Conservation (phyloP, 2,329 filamentous ascomycete species). For the Fusarium phyllophilum region DNA sequence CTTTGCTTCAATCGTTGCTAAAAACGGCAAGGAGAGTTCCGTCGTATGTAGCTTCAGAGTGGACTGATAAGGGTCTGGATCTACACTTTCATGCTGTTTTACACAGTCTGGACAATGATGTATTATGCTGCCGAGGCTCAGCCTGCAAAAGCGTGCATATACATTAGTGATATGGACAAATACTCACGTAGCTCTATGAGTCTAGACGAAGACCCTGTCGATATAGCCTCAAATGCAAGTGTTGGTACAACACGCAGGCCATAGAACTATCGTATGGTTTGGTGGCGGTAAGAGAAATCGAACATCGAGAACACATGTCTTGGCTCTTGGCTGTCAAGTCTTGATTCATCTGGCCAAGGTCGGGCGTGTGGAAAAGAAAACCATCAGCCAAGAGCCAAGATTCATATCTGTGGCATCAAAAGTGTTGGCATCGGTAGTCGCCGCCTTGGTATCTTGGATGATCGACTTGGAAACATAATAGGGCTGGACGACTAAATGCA, state of each 20-base stretch:
- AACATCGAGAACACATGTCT: conserved; percentile 17
- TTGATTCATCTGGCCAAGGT: not conserved
- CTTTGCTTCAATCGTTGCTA: not conserved
- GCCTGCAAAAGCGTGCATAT: not conserved
- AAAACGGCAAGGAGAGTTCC: not conserved
- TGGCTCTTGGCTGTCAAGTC: not conserved
- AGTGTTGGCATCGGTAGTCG: conserved; percentile 26
- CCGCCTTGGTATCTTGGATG: conserved; percentile 26
- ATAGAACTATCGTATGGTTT: not conserved
- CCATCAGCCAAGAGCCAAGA: conserved; percentile 28
- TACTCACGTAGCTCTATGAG: not conserved
- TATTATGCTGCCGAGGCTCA: not conserved
- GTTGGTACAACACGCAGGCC: not conserved
- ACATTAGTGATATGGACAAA: not conserved
- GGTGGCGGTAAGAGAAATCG: conserved; percentile 1
- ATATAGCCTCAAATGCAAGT: not conserved
- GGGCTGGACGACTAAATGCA: conserved; percentile 3
- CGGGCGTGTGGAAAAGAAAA: not conserved
- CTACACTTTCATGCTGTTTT: not conserved
- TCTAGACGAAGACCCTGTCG: not conserved
- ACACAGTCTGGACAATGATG: not conserved
- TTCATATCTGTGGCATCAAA: not conserved
- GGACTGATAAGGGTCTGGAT: not conserved
- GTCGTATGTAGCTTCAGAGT: not conserved
- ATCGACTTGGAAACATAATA: conserved; percentile 22